Evolutionary conservation across 768 basidiomycete genomes (phyloP).

Genomic region (Mycena floridula): DNA sequence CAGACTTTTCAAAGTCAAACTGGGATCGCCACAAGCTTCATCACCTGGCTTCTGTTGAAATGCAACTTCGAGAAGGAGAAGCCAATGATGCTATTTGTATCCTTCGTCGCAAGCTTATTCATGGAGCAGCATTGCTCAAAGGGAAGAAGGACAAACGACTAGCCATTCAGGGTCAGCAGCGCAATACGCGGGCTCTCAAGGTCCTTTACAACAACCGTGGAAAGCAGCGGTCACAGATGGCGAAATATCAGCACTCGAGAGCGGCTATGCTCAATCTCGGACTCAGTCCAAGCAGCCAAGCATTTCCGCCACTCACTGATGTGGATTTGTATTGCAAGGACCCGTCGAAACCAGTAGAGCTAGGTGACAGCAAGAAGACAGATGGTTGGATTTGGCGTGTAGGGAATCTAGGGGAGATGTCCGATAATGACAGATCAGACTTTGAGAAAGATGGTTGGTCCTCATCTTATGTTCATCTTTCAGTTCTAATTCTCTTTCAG

Average conservation of each 20-base stretch:
- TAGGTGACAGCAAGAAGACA: conserved; percentile 8
- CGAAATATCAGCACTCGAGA: neutral
- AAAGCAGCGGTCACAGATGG: neutral
- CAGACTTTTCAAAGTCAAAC: neutral
- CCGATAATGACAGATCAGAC: conserved; percentile 5
- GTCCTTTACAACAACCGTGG: neutral
- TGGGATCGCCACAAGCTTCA: neutral
- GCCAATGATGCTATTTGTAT: neutral
- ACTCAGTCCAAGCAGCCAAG: neutral
- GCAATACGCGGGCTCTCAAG: neutral
- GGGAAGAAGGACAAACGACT: neutral
- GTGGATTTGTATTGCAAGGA: conserved; percentile 7
- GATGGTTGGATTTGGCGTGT: conserved; percentile 10
- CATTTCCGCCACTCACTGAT: conserved; percentile 3
- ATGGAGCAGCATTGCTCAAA: neutral
- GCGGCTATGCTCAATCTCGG: neutral
- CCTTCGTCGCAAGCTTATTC: neutral
- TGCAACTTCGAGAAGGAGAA: neutral
- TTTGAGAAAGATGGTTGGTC: conserved; percentile 6
- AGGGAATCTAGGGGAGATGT: conserved; percentile 4
- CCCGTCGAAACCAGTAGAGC: neutral
- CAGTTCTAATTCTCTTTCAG: conserved; percentile 1
- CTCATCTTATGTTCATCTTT: neutral
- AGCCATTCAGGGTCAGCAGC: neutral
- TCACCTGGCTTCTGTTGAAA: neutral